These are phyloP conservation scores for Talaromyces sp. DNA, from an alignment of 2,329 filamentous ascomycete species.

Conservation along the genomic window DNA sequence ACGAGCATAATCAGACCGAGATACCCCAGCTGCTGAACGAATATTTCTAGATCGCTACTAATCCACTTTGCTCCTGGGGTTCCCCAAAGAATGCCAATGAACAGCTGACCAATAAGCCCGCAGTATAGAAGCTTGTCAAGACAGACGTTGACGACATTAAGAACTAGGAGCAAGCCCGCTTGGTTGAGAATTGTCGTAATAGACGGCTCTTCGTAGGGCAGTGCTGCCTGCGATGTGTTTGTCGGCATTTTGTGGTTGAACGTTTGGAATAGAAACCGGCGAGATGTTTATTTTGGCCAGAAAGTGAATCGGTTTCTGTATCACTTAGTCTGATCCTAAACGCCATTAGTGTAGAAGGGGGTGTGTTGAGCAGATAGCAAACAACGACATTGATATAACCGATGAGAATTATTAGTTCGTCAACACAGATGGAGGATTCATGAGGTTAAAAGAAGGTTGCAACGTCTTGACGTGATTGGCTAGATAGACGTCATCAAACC, in stretches of 20 bases:
- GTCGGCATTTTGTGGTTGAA: not conserved
- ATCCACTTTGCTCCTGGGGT: slow-evolving; percentile 61
- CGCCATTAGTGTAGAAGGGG: too few relatives aligned
- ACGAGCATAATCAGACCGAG: slow-evolving; percentile 67
- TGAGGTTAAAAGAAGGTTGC: too few relatives aligned
- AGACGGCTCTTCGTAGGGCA: slow-evolving; percentile 59
- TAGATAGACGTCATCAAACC: too few relatives aligned
- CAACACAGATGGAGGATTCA: too few relatives aligned
- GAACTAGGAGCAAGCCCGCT: slow-evolving; percentile 57
- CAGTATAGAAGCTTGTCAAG: slow-evolving; percentile 62
- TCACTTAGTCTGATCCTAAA: too few relatives aligned
- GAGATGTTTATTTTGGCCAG: not conserved
- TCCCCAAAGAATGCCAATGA: slow-evolving; percentile 67
- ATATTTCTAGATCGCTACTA: slow-evolving; percentile 46
- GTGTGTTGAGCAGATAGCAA: too few relatives aligned
- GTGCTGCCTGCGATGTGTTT: slow-evolving; percentile 18
- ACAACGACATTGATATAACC: too few relatives aligned
- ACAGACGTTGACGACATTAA: slow-evolving; percentile 55
- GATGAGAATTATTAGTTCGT: too few relatives aligned
- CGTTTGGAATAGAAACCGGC: too few relatives aligned
- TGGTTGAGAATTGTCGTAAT: slow-evolving; percentile 57
- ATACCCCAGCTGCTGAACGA: slow-evolving; percentile 63
- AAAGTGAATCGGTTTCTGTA: too few relatives aligned
- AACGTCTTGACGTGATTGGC: too few relatives aligned
- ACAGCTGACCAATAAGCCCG: slow-evolving; percentile 65